A percentile compares a stretch with the other conserved stretches of the same genome.
Evolutionary conservation across 1,284 basidiomycete genomes (phyloP).

Genomic region (Cerrena zonata): DNA sequence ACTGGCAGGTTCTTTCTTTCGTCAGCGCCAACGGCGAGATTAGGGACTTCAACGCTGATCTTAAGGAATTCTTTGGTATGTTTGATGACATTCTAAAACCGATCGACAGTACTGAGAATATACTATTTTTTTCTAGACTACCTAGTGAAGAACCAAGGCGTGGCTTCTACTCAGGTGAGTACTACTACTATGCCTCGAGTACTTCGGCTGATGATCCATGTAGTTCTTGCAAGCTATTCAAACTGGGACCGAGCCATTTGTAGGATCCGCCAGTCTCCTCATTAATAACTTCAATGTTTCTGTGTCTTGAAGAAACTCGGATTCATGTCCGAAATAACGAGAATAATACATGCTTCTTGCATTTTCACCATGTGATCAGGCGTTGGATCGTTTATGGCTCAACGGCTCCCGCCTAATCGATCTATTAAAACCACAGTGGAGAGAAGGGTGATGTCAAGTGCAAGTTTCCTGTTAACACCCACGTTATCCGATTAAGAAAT

Average conservation of each 20-base stretch:
- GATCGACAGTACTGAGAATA: neutral
- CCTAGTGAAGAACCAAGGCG: slow-evolving; percentile 23
- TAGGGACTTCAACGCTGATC: slow-evolving; percentile 47
- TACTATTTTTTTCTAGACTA: slow-evolving; percentile 23
- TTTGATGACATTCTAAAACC: too few species aligned
- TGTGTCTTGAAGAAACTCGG: too few species aligned
- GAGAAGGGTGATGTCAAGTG: too few species aligned
- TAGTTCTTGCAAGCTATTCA: slow-evolving; percentile 60
- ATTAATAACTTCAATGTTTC: slow-evolving; percentile 24
- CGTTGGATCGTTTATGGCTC: too few species aligned
- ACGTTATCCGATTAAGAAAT: too few species aligned
- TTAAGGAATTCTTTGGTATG: slow-evolving; percentile 53
- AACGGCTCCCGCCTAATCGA: too few species aligned
- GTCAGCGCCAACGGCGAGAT: slow-evolving; percentile 45
- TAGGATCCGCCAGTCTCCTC: slow-evolving; percentile 37
- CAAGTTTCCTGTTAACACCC: too few species aligned
- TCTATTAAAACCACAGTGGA: too few species aligned
- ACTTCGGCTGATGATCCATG: neutral
- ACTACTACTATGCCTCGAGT: neutral
- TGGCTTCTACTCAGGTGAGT: slow-evolving; percentile 23
- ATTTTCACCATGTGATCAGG: too few species aligned
- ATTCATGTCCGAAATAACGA: too few species aligned
- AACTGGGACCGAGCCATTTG: slow-evolving; percentile 67
- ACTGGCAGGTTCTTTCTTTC: slow-evolving; percentile 56
- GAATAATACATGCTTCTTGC: too few species aligned